Base-by-base conservation (phyloP, 345 rosid species). In the Stellera chamaejasme region DNA sequence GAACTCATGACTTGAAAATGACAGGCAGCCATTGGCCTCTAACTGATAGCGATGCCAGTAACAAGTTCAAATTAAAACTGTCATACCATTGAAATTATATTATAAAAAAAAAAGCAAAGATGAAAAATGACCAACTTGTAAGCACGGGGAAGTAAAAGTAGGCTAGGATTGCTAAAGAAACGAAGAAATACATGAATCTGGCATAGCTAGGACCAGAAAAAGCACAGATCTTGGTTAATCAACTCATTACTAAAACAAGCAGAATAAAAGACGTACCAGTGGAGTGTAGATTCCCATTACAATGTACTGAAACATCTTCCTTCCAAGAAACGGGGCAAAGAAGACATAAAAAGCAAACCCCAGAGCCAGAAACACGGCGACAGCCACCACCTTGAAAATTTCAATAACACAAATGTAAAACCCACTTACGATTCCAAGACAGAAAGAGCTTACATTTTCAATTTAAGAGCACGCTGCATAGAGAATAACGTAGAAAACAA, bases 301-400 rank as follows among this genome's bases (percentile, higher is more conserved):
- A 71, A 89, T 66, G 61, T 82, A 80, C 74, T 83, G 99, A 65
- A 81, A 73, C 15, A 73, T 70, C 82, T 77, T 80, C 77, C 64
- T 89, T 72, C 99, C 99, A 56, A 87, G 92, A 70, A 93, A 93
- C 7, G 99, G 99, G 57, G 99, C 97, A 72, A 93, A 93, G 87
- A 93, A 89, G 67, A 93, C 99, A 69, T 89, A 93, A 81, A 84
- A 93, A 56, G 97, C 99, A 72, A 89, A 89, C 66, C 95, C 99
- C 76, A 93, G 61, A 27, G 99, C 99, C 78, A 93, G 68, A 74
- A 93, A 93, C 61, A 93, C 99, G 61, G 97, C 92, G 76, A 89
- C 96, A 64, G 97, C 99, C 67, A 93, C 99, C 79, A 93, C 99
- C 99, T 87, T 68, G 70, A 65, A 52, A 72, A 60, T 71, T 43